phyloP scores from a whole-genome alignment of 495 filamentous ascomycete genomes.

The Aspergillus asperescens region DNA sequence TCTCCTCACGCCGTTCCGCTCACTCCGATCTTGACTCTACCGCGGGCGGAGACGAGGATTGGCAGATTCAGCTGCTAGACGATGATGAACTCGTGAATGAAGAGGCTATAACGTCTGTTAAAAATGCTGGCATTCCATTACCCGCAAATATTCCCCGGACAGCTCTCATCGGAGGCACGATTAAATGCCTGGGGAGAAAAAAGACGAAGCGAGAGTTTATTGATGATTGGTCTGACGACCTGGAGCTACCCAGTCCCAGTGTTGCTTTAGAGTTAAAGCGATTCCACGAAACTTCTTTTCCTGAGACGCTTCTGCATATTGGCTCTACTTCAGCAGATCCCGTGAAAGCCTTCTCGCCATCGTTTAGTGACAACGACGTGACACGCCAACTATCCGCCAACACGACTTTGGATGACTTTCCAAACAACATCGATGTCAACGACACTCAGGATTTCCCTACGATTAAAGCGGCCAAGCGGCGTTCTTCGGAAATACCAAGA shows the following conservation, averaged over 20 bases:
- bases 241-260: conserved; percentile 67
- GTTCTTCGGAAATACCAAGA: conserved; percentile 46
- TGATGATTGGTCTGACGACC: conserved; percentile 90
- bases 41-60: conserved; percentile 72
- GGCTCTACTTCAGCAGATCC: conserved; percentile 43
- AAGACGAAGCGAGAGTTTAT: conserved; percentile 68
- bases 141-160: conserved; percentile 85
- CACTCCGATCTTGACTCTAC: conserved; percentile 74
- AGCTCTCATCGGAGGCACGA: conserved; percentile 89
- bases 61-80: conserved; percentile 70
- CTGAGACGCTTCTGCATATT: conserved; percentile 62
- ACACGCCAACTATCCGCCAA: conserved; percentile 22
- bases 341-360: conserved; percentile 31
- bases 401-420: conserved; percentile 51
- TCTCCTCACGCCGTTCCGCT: conserved; percentile 70
- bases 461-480: conserved; percentile 61
- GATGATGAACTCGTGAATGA: conserved; percentile 73
- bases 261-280: conserved; percentile 58
- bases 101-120: conserved; percentile 81
- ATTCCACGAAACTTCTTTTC: conserved; percentile 55
- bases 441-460: conserved; percentile 62
- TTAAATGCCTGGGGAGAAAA: conserved; percentile 81
- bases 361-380: conserved; percentile 27
- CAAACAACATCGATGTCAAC: conserved; percentile 56
- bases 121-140: conserved; percentile 85